Evolutionary conservation across 2,329 filamentous ascomycete genomes (phyloP), one percentile per base, ranked within the genome.

Genomic region (Aciculosporium take): DNA sequence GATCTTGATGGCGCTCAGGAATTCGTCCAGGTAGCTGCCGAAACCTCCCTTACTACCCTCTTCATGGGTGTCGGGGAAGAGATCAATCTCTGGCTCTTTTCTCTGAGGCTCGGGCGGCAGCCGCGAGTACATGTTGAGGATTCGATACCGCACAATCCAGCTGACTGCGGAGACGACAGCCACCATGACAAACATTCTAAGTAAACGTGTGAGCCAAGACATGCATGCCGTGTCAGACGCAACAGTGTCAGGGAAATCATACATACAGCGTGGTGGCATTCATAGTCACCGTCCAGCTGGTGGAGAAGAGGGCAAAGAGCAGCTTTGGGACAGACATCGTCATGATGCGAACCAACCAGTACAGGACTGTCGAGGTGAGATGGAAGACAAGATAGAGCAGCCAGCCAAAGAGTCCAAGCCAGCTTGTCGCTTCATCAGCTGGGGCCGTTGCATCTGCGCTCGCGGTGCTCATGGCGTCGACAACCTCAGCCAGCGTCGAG

Each of bases 1-100:
- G 44, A 98, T 91, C 62, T 96, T 98, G 66, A 98, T 98, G 24
- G 93, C 91, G 57, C 88, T 96, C 18, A 98, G 68, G 53, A 98
- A 98, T 59, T 98, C 93, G 61, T 98, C 91, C 21, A 98, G 71
- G 52, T 98, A 98, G 57, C 88, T 98, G n/a, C 86, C 79, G 34
- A 98, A 68, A 0, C 89, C 91, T 1, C 87, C 80, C 60, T 98
- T 98, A 24, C 79, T 79, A 47, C 88, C 87, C 38, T 83, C 83
- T 50, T 94, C 89, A 53, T 94, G 85, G 3, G 83, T 81, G 54
- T 96, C 89, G 4, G 91, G 88, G 56, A 96, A 96, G 10, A 98
- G 70, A 54, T 96, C 93, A 56, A 98, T 76, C 51, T 94, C 84
- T 0, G 91, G 87, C 62, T 96, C 89, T 63, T 96, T 94, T 49